These are phyloP conservation scores for Pythium diclinum DNA, from an alignment of 352 stramenopile genomes.

Conservation along the genomic window DNA sequence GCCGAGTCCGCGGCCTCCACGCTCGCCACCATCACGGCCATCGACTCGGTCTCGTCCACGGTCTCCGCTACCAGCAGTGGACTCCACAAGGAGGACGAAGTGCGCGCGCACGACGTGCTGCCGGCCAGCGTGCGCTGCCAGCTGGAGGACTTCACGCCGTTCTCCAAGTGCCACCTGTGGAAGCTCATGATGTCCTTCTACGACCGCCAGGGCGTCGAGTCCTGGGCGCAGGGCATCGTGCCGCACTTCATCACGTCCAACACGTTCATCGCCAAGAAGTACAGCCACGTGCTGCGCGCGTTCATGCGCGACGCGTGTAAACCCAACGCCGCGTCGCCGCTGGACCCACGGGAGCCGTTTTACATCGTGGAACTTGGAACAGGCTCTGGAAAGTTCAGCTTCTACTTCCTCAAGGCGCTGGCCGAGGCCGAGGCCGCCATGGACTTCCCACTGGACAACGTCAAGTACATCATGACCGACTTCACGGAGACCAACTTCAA, in stretches of 20 bases:
- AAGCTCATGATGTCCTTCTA: conserved; percentile 96
- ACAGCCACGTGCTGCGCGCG: conserved; percentile 66
- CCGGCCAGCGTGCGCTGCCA: conserved; percentile 44
- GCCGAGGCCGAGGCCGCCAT: conserved; percentile 46
- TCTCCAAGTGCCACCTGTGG: conserved; percentile 89
- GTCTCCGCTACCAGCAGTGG: neutral
- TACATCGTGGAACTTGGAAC: conserved; percentile 94
- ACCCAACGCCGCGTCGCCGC: conserved; percentile 30
- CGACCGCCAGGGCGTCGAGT: conserved; percentile 78
- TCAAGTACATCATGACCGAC: conserved; percentile 95
- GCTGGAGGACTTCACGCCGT: conserved; percentile 89
- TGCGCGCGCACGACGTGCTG: conserved; percentile 29
- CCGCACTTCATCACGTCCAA: conserved; percentile 97
- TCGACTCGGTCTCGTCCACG: neutral
- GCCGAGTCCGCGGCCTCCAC: conserved; percentile 5
- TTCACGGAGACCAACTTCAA: conserved; percentile 93
- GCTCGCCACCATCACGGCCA: neutral
- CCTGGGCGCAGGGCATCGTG: conserved; percentile 92
- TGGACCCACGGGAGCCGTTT: conserved; percentile 81
- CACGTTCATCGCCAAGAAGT: conserved; percentile 91
- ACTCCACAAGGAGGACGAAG: conserved; percentile 48
- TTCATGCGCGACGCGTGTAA: conserved; percentile 64
- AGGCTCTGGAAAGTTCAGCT: conserved; percentile 93
- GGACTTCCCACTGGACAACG: conserved; percentile 87
- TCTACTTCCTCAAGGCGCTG: conserved; percentile 92